These are phyloP conservation scores for Sporothrix humicola DNA, from an alignment of 2,329 filamentous ascomycete species.

Conservation along the genomic window DNA sequence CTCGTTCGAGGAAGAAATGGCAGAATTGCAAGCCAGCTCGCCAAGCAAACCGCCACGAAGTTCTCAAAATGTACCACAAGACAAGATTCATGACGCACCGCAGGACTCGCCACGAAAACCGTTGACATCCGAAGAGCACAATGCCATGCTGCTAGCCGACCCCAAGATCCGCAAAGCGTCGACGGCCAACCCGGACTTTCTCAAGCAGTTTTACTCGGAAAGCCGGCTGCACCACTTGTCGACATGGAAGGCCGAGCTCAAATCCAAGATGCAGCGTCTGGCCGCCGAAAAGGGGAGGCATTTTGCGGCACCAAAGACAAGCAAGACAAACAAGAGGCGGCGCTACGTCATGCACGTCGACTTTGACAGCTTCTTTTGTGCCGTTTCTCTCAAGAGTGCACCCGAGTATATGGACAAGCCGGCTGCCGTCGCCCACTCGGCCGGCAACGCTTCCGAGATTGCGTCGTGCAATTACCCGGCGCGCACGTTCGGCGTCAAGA, in stretches of 20 bases:
- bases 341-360: conserved; percentile 94
- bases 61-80: neutral
- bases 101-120: conserved; percentile 26
- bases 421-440: conserved; percentile 85
- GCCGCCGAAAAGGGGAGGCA: conserved; percentile 67
- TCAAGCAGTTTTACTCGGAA: conserved; percentile 94
- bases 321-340: conserved; percentile 58
- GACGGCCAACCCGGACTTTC: conserved; percentile 88
- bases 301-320: conserved; percentile 42
- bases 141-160: conserved; percentile 80
- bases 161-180: conserved; percentile 87
- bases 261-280: conserved; percentile 82
- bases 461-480: conserved; percentile 97
- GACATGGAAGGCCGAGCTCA: conserved; percentile 94
- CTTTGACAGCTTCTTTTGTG: conserved; percentile 98
- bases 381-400: conserved; percentile 79
- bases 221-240: conserved; percentile 94
- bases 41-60: neutral
- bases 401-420: conserved; percentile 81
- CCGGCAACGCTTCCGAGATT: conserved; percentile 87
- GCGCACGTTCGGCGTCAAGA: conserved; percentile 83
- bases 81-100: neutral
- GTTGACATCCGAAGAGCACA: conserved; percentile 91
- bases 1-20: neutral
- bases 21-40: neutral